A percentile compares a stretch with the other conserved stretches of the same genome.
These are phyloP conservation scores for Starmera caribaea DNA, from an alignment of 805 yeast genomes.

Conservation along the genomic window DNA sequence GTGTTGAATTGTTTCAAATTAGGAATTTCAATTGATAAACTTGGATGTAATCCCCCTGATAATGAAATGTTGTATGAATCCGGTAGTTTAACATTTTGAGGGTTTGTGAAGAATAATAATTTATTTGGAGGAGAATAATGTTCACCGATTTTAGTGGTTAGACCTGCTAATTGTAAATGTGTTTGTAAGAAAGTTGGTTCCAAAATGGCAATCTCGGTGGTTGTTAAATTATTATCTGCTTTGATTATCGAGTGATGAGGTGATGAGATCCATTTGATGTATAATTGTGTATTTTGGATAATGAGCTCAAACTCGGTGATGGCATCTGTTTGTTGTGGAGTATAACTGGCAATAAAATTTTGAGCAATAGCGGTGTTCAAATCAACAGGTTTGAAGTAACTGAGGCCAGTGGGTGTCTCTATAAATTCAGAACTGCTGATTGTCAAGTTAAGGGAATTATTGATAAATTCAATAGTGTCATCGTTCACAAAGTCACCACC, in stretches of 20 bases:
- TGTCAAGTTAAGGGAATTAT: too few relatives aligned
- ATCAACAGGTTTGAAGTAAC: too few relatives aligned
- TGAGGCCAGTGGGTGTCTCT: too few relatives aligned
- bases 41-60: conserved; percentile 28
- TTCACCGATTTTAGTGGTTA: conserved; percentile 9
- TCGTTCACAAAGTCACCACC: too few relatives aligned
- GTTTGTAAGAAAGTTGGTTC: conserved; percentile 7
- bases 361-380: too few relatives aligned
- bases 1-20: not conserved
- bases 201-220: conserved; percentile 15
- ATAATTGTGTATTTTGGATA: conserved; percentile 7
- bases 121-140: conserved; percentile 12
- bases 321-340: not conserved
- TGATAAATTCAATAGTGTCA: too few relatives aligned
- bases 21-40: conserved; percentile 8
- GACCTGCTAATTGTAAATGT: conserved; percentile 16
- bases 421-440: too few relatives aligned
- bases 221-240: conserved; percentile 2
- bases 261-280: conserved; percentile 11
- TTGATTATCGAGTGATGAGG: conserved; percentile 8
- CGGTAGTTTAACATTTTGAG: too few relatives aligned
- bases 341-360: too few relatives aligned
- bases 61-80: too few relatives aligned
- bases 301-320: conserved; percentile 12
- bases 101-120: conserved; percentile 14